These are phyloP conservation scores for Cicer cuneatum DNA, from an alignment of 306 rosid genomes.

Conservation along the genomic window DNA sequence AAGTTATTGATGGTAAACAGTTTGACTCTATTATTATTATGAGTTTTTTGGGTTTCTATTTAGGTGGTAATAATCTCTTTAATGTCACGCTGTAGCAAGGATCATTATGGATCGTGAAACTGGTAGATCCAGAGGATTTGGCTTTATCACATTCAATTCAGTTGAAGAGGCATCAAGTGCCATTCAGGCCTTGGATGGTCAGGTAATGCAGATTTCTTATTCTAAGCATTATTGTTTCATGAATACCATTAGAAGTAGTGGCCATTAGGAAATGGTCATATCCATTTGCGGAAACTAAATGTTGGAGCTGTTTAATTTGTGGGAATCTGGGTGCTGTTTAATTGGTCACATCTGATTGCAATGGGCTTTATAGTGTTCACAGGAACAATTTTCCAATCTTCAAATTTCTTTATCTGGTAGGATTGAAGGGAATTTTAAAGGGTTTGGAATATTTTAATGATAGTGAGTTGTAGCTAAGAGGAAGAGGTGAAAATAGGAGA, in stretches of 20 bases:
- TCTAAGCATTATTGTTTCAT: conserved; percentile 2
- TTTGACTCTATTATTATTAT: neutral
- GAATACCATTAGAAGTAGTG: neutral
- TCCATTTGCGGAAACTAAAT: conserved; percentile 17
- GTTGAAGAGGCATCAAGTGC: conserved; percentile 90
- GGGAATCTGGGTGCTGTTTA: no score
- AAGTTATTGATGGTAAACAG: conserved; percentile 76
- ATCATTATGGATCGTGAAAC: conserved; percentile 76
- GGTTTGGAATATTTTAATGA: neutral
- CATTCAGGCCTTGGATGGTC: conserved; percentile 81
- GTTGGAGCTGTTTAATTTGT: neutral
- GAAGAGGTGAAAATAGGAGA: neutral
- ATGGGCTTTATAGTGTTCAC: neutral
- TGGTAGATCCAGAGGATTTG: conserved; percentile 93
- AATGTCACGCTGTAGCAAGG: conserved; percentile 57
- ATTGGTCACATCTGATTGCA: neutral
- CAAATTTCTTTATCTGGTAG: neutral
- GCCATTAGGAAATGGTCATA: conserved; percentile 16
- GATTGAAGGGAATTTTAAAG: neutral
- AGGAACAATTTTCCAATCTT: neutral
- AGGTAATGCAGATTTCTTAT: conserved; percentile 55
- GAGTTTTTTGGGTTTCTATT: neutral
- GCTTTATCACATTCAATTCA: conserved; percentile 69
- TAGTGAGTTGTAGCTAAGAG: neutral
- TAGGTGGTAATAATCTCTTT: conserved; percentile 17